phyloP scores from a whole-genome alignment of 2,329 filamentous ascomycete species.

The Sporothrix inflata region DNA sequence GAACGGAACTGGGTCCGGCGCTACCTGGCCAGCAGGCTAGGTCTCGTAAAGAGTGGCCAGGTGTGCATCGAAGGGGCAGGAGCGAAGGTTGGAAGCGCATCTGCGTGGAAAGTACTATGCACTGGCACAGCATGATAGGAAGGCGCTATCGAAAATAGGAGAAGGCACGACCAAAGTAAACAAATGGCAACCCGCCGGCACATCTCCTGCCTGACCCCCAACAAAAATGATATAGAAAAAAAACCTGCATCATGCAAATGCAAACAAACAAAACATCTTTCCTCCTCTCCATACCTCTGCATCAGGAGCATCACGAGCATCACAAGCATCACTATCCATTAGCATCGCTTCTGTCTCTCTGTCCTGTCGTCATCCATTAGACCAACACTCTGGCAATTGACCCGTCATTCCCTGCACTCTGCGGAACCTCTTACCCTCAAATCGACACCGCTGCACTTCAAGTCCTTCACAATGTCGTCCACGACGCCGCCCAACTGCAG shows the following conservation, averaged over 20 bases:
- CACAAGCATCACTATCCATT: background rate
- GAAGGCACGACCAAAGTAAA: conserved; percentile 14
- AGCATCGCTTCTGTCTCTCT: background rate
- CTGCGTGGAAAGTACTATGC: background rate
- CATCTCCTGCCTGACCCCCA: background rate
- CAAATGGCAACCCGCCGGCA: background rate
- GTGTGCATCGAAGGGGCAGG: background rate
- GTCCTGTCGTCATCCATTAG: background rate
- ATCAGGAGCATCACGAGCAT: background rate
- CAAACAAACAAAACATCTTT: background rate
- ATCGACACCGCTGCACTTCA: background rate
- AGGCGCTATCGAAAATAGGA: background rate
- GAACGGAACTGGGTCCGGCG: background rate
- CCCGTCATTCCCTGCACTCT: background rate
- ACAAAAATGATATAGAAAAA: background rate
- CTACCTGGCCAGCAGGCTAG: background rate
- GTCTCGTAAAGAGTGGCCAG: background rate
- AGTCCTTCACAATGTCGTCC: background rate
- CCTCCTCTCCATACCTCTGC: background rate
- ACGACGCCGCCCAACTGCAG: background rate
- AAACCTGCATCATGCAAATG: background rate
- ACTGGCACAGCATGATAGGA: background rate
- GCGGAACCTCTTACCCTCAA: background rate
- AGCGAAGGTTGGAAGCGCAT: background rate
- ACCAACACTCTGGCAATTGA: background rate